These are phyloP conservation scores for Rhodotorula sp. DNA, from an alignment of 1,284 basidiomycete species.

Conservation along the genomic window DNA sequence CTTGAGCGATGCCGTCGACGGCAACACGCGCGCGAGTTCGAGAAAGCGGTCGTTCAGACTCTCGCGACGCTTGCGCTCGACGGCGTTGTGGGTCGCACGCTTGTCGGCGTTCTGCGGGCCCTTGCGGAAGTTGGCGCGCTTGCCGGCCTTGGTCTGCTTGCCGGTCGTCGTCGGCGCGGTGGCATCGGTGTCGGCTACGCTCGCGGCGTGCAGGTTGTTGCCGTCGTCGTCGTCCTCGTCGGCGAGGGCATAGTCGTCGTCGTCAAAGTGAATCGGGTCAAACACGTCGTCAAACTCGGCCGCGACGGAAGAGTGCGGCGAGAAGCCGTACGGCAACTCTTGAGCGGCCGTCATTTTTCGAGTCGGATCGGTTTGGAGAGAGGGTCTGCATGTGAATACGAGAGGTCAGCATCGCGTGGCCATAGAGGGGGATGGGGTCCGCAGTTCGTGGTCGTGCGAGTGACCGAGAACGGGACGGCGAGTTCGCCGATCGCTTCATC, in stretches of 20 bases:
- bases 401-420: not conserved
- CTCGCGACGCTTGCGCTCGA: constrained; percentile 86
- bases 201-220: not conserved
- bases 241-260: constrained; percentile 16
- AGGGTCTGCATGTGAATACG: not conserved
- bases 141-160: constrained; percentile 9
- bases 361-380: not conserved
- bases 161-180: not conserved
- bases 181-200: constrained; percentile 1
- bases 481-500: constrained; percentile 1
- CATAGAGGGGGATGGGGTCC: not conserved
- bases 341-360: constrained; percentile 28
- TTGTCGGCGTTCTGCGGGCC: constrained; percentile 67
- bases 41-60: constrained; percentile 86
- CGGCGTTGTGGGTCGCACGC: constrained; percentile 89
- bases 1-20: constrained; percentile 82
- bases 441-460: too few relatives aligned
- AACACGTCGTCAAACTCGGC: constrained; percentile 28
- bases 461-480: not conserved
- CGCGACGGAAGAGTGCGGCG: constrained; percentile 22
- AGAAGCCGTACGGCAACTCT: constrained; percentile 27
- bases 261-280: constrained; percentile 24
- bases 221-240: constrained; percentile 15
- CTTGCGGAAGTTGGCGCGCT: constrained; percentile 30
- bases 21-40: constrained; percentile 80